These are phyloP conservation scores for Phycomyces blakesleeanus DNA, from an alignment of 192 early-diverging fungal species.

Conservation along the genomic window DNA sequence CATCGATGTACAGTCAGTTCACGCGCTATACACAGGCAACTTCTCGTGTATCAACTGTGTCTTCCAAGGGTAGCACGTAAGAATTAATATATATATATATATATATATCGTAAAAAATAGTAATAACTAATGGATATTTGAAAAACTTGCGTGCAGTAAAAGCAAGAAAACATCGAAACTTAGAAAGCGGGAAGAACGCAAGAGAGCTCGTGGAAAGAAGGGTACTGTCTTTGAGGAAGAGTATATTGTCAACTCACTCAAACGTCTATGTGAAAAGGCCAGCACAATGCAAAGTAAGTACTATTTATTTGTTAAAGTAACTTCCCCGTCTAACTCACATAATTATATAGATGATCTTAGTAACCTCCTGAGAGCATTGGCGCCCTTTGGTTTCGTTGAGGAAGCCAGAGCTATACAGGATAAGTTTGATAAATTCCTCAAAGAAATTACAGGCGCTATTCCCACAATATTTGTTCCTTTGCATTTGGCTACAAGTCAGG, in stretches of 20 bases:
- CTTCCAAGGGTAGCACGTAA: conserved; percentile 28
- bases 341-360: conserved; percentile 46
- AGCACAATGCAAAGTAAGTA: conserved; percentile 53
- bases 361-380: conserved; percentile 47
- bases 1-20: conserved; percentile 86
- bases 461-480: conserved; percentile 53
- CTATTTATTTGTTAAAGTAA: background rate
- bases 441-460: conserved; percentile 33
- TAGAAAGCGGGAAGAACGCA: conserved; percentile 69
- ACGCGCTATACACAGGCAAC: conserved; percentile 72
- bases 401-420: conserved; percentile 49
- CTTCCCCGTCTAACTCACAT: conserved; percentile 4
- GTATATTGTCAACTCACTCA: conserved; percentile 74
- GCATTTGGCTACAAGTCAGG: conserved; percentile 22
- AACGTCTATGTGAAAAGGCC: conserved; percentile 53
- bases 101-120: background rate
- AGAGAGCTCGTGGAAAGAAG: conserved; percentile 83
- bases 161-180: conserved; percentile 64
- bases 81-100: background rate
- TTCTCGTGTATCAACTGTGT: conserved; percentile 55
- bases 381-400: conserved; percentile 42
- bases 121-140: background rate
- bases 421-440: conserved; percentile 44
- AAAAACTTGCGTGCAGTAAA: background rate
- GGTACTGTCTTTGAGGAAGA: conserved; percentile 89